Evolutionary conservation across 2,329 filamentous ascomycete genomes (phyloP).

Genomic region (Aureobasidium subglaciale): DNA sequence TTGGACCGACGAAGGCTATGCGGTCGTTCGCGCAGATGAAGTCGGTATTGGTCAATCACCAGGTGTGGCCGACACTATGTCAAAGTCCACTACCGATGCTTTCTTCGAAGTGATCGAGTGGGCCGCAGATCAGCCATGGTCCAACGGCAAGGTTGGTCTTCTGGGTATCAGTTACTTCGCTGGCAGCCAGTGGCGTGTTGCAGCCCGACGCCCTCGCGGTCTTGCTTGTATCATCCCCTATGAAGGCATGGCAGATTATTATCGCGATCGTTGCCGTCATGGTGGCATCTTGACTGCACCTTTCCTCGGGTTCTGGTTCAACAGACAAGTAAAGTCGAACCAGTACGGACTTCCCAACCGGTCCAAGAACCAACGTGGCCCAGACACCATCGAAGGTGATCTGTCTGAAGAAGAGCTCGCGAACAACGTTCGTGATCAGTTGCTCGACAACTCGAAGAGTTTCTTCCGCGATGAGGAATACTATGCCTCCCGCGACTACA

Average conservation of each 20-base stretch:
- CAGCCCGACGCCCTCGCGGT: constrained; percentile 44
- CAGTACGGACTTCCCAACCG: constrained; percentile 54
- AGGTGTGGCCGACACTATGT: constrained; percentile 48
- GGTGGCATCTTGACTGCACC: constrained; percentile 23
- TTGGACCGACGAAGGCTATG: not conserved
- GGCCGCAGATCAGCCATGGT: constrained; percentile 15
- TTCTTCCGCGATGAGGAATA: constrained; percentile 57
- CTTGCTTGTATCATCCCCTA: constrained; percentile 46
- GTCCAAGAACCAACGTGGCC: constrained; percentile 31
- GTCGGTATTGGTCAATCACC: constrained; percentile 45
- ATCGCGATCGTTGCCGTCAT: constrained; percentile 36
- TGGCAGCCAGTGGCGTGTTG: constrained; percentile 48
- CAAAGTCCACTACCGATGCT: constrained; percentile 35
- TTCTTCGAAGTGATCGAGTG: constrained; percentile 17
- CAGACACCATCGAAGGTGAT: constrained; percentile 32
- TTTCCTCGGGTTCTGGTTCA: constrained; percentile 53
- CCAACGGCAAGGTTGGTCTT: constrained; percentile 29
- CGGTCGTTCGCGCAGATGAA: constrained; percentile 40
- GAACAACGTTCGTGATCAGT: constrained; percentile 38
- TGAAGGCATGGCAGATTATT: constrained; percentile 51
- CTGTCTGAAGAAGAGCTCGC: constrained; percentile 46
- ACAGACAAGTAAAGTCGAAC: constrained; percentile 55
- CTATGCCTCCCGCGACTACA: constrained; percentile 59
- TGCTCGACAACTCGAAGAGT: constrained; percentile 41
- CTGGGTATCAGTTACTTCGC: constrained; percentile 45